These are phyloP conservation scores for Aegilops longissima DNA, from an alignment of 176 grass and related monocot species.

Conservation along the genomic window DNA sequence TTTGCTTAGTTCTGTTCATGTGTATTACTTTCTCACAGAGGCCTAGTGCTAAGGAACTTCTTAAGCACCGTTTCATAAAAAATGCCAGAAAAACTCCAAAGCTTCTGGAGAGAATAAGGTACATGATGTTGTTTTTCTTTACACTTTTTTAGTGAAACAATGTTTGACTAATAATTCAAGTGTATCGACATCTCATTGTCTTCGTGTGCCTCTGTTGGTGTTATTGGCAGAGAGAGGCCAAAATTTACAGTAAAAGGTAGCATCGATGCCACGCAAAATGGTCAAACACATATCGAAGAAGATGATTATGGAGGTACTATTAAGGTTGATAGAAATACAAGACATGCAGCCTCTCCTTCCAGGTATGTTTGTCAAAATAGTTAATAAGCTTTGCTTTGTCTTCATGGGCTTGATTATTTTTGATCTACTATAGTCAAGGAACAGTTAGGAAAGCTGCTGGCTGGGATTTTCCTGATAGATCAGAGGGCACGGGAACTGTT, in stretches of 20 bases:
- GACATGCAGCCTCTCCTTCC: constrained; percentile 37
- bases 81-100: constrained; percentile 89
- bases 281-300: constrained; percentile 42
- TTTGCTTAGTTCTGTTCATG: constrained; percentile 27
- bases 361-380: constrained; percentile 46
- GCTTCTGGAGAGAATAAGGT: constrained; percentile 99
- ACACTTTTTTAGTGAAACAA: not conserved
- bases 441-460: constrained; percentile 54
- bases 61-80: constrained; percentile 95
- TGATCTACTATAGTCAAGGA: constrained; percentile 47
- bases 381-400: constrained; percentile 16
- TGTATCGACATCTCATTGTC: constrained; percentile 16
- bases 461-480: constrained; percentile 51
- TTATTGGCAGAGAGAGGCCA: constrained; percentile 72
- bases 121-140: constrained; percentile 4
- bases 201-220: constrained; percentile 25
- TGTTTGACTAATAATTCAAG: constrained; percentile 18
- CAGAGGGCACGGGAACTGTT: constrained; percentile 75
- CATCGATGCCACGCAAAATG: constrained; percentile 50
- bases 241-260: constrained; percentile 64
- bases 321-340: constrained; percentile 61
- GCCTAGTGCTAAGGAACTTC: constrained; percentile 95
- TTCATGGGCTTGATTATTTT: constrained; percentile 25
- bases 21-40: constrained; percentile 61
- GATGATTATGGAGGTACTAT: constrained; percentile 63